These are phyloP conservation scores for Mortierella sp. DNA, from an alignment of 371 early-diverging fungal species.

Conservation along the genomic window DNA sequence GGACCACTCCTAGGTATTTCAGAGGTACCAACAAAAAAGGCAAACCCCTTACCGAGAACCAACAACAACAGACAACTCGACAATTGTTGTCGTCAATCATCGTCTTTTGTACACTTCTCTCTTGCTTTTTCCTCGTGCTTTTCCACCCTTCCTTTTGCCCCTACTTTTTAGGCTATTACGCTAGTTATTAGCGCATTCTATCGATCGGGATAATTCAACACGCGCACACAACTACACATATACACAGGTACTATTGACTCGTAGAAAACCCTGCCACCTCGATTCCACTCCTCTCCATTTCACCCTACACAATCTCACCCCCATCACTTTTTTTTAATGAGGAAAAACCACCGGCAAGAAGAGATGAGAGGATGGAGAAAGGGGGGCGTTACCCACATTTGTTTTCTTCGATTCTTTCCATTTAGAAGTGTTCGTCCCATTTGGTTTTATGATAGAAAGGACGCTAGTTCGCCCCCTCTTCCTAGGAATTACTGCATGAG, in stretches of 20 bases:
- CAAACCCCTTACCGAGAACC: neutral
- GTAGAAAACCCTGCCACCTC: neutral
- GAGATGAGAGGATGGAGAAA: neutral
- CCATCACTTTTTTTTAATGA: neutral
- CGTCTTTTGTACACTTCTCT: no score
- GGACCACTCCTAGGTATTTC: no score
- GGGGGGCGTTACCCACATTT: neutral
- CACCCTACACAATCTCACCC: no score
- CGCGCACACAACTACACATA: no score
- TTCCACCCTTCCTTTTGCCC: neutral
- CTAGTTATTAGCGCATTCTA: neutral
- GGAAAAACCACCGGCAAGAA: conserved; percentile 7
- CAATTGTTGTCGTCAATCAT: neutral
- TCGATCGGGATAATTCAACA: neutral
- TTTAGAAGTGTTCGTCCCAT: no score
- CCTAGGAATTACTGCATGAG: neutral
- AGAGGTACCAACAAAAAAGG: no score
- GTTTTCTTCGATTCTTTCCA: neutral
- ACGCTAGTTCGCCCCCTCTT: neutral
- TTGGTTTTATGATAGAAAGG: no score
- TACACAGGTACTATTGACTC: neutral
- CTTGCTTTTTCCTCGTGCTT: neutral
- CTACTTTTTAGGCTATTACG: neutral
- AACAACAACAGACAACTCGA: neutral
- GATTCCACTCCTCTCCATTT: neutral